A percentile compares a stretch with the other conserved stretches of the same genome.
These are phyloP conservation scores for Coniosporium tulheliwenetii DNA, from an alignment of 2,329 filamentous ascomycete species.

Conservation along the genomic window DNA sequence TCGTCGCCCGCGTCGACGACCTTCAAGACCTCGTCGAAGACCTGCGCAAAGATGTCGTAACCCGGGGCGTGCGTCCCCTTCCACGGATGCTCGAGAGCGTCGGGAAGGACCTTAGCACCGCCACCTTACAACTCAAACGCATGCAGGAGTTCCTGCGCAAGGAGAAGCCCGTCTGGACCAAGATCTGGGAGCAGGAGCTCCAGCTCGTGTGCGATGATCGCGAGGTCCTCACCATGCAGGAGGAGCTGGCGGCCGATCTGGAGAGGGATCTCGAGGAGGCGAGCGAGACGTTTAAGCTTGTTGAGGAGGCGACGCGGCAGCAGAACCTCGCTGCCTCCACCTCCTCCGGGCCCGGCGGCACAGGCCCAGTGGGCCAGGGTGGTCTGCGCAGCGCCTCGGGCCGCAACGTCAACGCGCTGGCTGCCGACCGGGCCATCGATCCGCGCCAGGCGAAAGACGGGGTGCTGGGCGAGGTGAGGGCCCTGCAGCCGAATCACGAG, in stretches of 20 bases:
- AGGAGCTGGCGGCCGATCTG: constrained; percentile 83
- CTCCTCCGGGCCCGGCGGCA: constrained; percentile 40
- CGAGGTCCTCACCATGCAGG: constrained; percentile 88
- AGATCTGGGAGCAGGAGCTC: constrained; percentile 97
- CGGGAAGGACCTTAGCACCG: constrained; percentile 68
- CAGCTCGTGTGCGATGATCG: constrained; percentile 92
- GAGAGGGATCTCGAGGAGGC: constrained; percentile 93
- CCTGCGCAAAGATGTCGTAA: constrained; percentile 89
- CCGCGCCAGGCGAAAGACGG: constrained; percentile 76
- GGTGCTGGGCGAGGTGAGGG: constrained; percentile 82
- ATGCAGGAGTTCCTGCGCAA: constrained; percentile 82
- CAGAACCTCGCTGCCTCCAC: constrained; percentile 52
- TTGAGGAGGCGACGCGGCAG: constrained; percentile 96
- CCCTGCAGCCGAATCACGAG: constrained; percentile 88
- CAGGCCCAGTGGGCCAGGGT: constrained; percentile 28
- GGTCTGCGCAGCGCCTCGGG: constrained; percentile 9
- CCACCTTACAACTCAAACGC: constrained; percentile 78
- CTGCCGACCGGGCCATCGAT: constrained; percentile 39
- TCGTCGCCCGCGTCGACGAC: constrained; percentile 87
- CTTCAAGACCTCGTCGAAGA: constrained; percentile 96
- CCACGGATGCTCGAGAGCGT: constrained; percentile 82
- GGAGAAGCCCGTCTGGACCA: constrained; percentile 95
- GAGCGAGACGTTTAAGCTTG: constrained; percentile 79
- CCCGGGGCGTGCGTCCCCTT: constrained; percentile 77
- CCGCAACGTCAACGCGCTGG: constrained; percentile 12